Evolutionary conservation across 2,329 filamentous ascomycete genomes (phyloP), one percentile per base, ranked within the genome.

Genomic region (Knoxdaviesia proteae): DNA sequence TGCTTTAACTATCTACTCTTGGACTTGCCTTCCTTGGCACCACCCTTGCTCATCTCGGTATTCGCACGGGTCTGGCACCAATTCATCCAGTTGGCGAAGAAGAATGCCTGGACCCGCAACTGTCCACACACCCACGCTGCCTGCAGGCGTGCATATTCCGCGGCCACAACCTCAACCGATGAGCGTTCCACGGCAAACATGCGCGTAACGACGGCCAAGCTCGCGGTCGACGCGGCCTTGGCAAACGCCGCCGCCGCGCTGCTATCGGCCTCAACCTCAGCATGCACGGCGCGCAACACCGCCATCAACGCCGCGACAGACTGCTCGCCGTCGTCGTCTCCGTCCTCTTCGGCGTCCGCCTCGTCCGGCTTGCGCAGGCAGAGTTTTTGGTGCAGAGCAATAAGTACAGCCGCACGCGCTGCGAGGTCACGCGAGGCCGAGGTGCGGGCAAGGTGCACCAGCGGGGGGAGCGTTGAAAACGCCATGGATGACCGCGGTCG

Each of bases 351-450:
- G 5, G 60, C 56, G 6, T 64, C 54, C 4, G 60, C 56, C 49
- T 61, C 62, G n/a, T 60, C 59, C 41, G 54, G 67, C 64, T 71
- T 83, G 62, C 61, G 71, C 61, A 80, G 49, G 43, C 73, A 64
- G 20, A 20, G 20, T 54, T 79, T 80, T 44, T 79, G 77, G 54
- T 83, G 84, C 45, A 74, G 68, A 46, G 76, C 69, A 36, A 96
- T 67, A 34, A 88, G 70, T n/a, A 71, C 71, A 47, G 71, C 71
- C 0, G 80, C 79, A 53, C 83, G 84, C 44, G 77, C 74, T 1
- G 78, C 71, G 4, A 94, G 71, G 42, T 83, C 70, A 59, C 84
- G 84, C 47, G 77, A 78, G 35, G 69, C 74, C 1, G 83, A 90
- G n/a, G 71, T 79, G 44, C 84, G 76, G 39, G 83, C 74, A 37